Evolutionary conservation across 2,329 filamentous ascomycete species (phyloP).

Genomic region (Purpureocillium lavendulum): DNA sequence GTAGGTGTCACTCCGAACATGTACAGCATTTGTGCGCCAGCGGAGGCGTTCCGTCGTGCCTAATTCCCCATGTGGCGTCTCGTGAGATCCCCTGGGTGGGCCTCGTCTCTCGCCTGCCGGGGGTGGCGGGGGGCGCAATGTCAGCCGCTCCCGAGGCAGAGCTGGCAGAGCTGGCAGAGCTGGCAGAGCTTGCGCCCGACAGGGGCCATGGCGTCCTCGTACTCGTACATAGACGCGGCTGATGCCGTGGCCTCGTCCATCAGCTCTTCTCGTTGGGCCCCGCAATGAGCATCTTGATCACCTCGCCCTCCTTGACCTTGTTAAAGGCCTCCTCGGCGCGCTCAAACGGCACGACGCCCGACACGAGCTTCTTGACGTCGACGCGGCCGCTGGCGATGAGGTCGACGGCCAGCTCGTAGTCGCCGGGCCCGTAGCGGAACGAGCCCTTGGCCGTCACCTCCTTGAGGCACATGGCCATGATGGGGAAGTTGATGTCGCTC

Average conservation of each 20-base stretch:
- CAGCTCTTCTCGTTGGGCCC: conserved; percentile 42
- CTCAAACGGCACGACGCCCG: conserved; percentile 66
- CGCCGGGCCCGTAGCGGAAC: conserved; percentile 82
- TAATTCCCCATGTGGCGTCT: no score
- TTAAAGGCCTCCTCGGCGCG: conserved; percentile 81
- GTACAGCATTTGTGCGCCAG: not conserved
- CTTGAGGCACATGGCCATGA: conserved; percentile 82
- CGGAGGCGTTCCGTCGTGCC: no score
- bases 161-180: no score
- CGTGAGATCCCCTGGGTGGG: no score
- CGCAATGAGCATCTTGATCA: conserved; percentile 61
- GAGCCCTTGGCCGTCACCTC: conserved; percentile 81
- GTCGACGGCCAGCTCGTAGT: conserved; percentile 77
- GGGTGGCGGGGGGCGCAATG: no score
- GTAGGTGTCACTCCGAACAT: no score
- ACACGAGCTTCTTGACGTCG: conserved; percentile 75
- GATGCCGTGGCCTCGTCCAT: conserved; percentile 25
- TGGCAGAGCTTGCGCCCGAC: no score
- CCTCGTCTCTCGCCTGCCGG: no score
- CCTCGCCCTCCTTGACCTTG: conserved; percentile 77
- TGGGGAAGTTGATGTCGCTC: conserved; percentile 80
- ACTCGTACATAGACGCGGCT: no score
- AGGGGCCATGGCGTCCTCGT: no score
- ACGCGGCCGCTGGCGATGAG: conserved; percentile 67
- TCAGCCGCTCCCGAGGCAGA: no score